phyloP scores from a whole-genome alignment of 2,329 filamentous ascomycete genomes.

The Didymella keratinophila region DNA sequence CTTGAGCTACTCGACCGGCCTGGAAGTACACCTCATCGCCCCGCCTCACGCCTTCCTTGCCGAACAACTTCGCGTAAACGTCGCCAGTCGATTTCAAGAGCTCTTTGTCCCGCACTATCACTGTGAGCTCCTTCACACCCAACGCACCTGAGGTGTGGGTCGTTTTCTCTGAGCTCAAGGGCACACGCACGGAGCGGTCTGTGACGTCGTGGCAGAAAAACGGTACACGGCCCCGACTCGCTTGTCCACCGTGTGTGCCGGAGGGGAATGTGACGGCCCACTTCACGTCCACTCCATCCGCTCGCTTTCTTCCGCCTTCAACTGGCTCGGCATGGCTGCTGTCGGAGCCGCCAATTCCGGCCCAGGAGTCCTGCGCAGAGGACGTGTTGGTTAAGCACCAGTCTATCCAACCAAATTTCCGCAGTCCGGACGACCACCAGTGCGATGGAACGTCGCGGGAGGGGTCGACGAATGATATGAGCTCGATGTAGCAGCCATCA shows the following conservation, averaged over 20 bases:
- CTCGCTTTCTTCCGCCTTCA: constrained; percentile 62
- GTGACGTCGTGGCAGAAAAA: constrained; percentile 70
- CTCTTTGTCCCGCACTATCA: constrained; percentile 33
- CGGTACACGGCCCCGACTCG: constrained; percentile 60
- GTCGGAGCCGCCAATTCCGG: constrained; percentile 33
- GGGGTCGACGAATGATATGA: constrained; percentile 67
- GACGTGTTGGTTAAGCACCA: constrained; percentile 54
- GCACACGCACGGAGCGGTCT: constrained; percentile 63
- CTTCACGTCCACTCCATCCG: constrained; percentile 64
- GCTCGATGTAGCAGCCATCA: constrained; percentile 72
- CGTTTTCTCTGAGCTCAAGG: constrained; percentile 51
- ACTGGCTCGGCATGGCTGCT: constrained; percentile 58
- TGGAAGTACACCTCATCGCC: constrained; percentile 26
- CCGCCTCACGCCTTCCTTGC: constrained; percentile 5
- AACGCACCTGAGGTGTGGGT: constrained; percentile 61
- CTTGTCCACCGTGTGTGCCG: constrained; percentile 47
- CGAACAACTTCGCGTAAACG: constrained; percentile 29
- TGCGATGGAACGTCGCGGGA: constrained; percentile 55
- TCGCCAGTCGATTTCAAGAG: constrained; percentile 25
- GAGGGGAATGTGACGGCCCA: constrained; percentile 66
- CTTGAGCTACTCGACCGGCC: constrained; percentile 25
- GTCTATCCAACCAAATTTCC: constrained; percentile 67
- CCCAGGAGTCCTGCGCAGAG: constrained; percentile 4
- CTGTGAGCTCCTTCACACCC: constrained; percentile 51
- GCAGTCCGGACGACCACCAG: constrained; percentile 61